Evolutionary conservation across 1,139 yeast genomes (phyloP).

Genomic region (Kodamaea ohmeri): DNA sequence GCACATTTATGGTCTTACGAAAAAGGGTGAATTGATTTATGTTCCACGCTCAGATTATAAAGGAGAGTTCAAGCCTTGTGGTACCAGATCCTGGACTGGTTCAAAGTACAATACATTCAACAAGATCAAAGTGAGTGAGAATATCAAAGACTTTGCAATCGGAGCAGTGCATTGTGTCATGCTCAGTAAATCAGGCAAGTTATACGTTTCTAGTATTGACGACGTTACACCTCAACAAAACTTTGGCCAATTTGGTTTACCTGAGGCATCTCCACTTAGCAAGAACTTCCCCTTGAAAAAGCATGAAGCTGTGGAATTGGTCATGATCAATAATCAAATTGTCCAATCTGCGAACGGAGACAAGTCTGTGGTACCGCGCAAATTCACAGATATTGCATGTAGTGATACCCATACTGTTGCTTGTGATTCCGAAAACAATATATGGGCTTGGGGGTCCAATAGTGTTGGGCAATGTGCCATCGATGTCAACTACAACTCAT

Average conservation of each 20-base stretch:
- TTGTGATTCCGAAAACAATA: slow-evolving; percentile 55
- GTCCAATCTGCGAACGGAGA: slow-evolving; percentile 20
- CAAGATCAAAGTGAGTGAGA: slow-evolving; percentile 30
- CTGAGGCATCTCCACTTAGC: slow-evolving; percentile 60
- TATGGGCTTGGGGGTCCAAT: slow-evolving; percentile 87
- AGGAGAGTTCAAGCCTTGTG: slow-evolving; percentile 18
- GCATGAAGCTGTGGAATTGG: slow-evolving; percentile 34
- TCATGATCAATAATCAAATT: slow-evolving; percentile 37
- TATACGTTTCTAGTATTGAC: slow-evolving; percentile 53
- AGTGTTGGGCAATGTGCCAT: slow-evolving; percentile 80
- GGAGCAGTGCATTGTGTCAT: slow-evolving; percentile 71
- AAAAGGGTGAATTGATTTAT: slow-evolving; percentile 51
- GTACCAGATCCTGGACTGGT: slow-evolving; percentile 28
- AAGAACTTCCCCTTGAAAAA: slow-evolving; percentile 24
- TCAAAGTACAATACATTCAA: slow-evolving; percentile 13
- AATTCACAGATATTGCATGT: slow-evolving; percentile 59
- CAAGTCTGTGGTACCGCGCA: slow-evolving; percentile 37
- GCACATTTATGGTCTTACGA: slow-evolving; percentile 55
- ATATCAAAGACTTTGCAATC: slow-evolving; percentile 48
- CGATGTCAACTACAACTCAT: slow-evolving; percentile 62
- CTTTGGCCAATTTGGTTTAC: slow-evolving; percentile 85
- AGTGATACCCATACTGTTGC: slow-evolving; percentile 76
- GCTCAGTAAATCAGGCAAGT: slow-evolving; percentile 59
- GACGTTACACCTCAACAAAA: slow-evolving; percentile 25
- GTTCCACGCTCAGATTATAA: slow-evolving; percentile 39